These are phyloP conservation scores for Daldinia grandis DNA, from an alignment of 495 filamentous ascomycete species.

Conservation along the genomic window DNA sequence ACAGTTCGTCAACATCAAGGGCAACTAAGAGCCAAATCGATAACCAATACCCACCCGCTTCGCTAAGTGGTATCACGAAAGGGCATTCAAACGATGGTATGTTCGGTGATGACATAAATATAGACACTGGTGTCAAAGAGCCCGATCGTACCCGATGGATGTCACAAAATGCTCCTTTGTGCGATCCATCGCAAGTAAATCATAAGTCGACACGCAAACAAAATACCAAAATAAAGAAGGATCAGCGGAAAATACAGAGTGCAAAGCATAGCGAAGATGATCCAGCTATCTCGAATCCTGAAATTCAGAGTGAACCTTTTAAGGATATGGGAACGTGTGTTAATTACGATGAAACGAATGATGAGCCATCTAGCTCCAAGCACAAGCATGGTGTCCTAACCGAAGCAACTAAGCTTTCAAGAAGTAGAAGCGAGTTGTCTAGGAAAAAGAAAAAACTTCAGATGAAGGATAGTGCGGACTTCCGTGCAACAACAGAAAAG, in stretches of 20 bases:
- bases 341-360: neutral
- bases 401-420: constrained; percentile 3
- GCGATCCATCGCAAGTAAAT: neutral
- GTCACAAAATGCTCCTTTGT: neutral
- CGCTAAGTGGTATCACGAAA: neutral
- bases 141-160: neutral
- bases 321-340: neutral
- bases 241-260: neutral
- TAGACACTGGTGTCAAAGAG: neutral
- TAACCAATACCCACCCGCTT: neutral
- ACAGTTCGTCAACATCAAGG: constrained; percentile 8
- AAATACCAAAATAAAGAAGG: neutral
- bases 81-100: neutral
- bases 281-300: neutral
- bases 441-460: constrained; percentile 8
- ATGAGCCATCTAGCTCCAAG: neutral
- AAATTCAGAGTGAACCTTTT: neutral
- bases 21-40: constrained; percentile 5
- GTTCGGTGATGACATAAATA: neutral
- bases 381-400: neutral
- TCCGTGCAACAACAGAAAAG: neutral
- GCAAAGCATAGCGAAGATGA: neutral
- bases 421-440: constrained; percentile 6
- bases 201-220: neutral
- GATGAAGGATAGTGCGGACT: neutral